A percentile compares a stretch with the other conserved stretches of the same genome.
phyloP scores from a whole-genome alignment of 2,329 filamentous ascomycete species.

The Phoma sp. region DNA sequence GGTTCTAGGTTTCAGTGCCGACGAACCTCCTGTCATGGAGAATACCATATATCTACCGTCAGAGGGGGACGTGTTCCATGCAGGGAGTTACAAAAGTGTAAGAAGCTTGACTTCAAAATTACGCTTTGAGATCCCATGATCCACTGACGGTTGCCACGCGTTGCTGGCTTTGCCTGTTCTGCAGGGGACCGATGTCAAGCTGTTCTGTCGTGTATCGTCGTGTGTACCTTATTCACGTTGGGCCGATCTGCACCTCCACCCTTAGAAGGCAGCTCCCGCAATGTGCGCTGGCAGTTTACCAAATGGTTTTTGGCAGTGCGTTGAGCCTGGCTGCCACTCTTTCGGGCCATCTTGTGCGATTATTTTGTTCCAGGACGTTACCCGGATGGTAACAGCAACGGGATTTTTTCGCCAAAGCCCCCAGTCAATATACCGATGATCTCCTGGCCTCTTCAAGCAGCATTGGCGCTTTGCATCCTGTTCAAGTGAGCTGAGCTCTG shows the following conservation, averaged over 20 bases:
- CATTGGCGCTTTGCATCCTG: neutral
- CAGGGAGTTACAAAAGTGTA: neutral
- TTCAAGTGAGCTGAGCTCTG: neutral
- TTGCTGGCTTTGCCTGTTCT: neutral
- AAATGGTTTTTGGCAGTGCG: neutral
- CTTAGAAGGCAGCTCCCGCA: neutral
- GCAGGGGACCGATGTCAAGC: constrained; percentile 1
- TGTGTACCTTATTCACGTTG: neutral
- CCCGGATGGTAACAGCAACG: neutral
- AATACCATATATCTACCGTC: neutral
- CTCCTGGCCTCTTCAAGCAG: neutral
- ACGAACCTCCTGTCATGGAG: neutral
- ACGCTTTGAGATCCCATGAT: neutral
- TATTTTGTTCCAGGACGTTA: neutral
- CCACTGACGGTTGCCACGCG: neutral
- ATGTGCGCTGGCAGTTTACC: neutral
- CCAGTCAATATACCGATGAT: neutral
- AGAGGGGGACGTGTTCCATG: neutral
- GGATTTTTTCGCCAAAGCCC: neutral
- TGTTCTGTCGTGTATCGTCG: neutral
- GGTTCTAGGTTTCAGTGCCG: too few relatives aligned
- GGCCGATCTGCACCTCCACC: neutral
- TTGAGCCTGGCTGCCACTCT: neutral
- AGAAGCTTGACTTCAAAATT: neutral
- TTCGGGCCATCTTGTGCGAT: neutral